phyloP scores from a whole-genome alignment of 441 rosid species.

The Flueggea neowawraea region DNA sequence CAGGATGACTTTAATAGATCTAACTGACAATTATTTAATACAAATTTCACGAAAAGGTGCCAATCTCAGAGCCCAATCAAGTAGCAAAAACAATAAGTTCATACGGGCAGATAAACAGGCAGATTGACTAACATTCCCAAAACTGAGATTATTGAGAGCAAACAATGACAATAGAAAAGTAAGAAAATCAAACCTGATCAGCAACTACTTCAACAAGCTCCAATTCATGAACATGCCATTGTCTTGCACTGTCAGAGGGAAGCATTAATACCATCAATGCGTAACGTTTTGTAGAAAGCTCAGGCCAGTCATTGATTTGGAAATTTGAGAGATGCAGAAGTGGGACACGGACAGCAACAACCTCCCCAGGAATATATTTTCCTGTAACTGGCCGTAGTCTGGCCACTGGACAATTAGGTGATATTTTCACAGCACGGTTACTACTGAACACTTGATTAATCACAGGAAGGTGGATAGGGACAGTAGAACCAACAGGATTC shows the following conservation, averaged over 20 bases:
- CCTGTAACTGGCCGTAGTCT: slow-evolving; percentile 80
- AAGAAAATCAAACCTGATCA: slow-evolving; percentile 64
- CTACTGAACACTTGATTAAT: slow-evolving; percentile 83
- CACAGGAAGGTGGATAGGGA: slow-evolving; percentile 94
- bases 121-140: not conserved
- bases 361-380: slow-evolving; percentile 82
- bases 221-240: slow-evolving; percentile 97
- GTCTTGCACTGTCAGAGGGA: slow-evolving; percentile 97
- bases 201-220: slow-evolving; percentile 99
- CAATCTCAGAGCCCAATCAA: no score
- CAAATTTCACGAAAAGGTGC: no score
- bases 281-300: slow-evolving; percentile 91
- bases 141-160: not conserved
- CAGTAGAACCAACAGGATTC: slow-evolving; percentile 86
- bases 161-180: not conserved
- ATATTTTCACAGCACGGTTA: slow-evolving; percentile 73
- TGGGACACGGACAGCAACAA: slow-evolving; percentile 97
- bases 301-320: slow-evolving; percentile 98
- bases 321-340: slow-evolving; percentile 95
- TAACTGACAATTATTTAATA: not conserved
- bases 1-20: no score
- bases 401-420: slow-evolving; percentile 90
- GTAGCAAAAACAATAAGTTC: no score
- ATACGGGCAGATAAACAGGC: not conserved
- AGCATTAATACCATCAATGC: slow-evolving; percentile 99